Percentiles rank a stretch among this genome's conserved stretches.
phyloP scores from a whole-genome alignment of 2,329 filamentous ascomycete species.

The Colletotrichum sp. region DNA sequence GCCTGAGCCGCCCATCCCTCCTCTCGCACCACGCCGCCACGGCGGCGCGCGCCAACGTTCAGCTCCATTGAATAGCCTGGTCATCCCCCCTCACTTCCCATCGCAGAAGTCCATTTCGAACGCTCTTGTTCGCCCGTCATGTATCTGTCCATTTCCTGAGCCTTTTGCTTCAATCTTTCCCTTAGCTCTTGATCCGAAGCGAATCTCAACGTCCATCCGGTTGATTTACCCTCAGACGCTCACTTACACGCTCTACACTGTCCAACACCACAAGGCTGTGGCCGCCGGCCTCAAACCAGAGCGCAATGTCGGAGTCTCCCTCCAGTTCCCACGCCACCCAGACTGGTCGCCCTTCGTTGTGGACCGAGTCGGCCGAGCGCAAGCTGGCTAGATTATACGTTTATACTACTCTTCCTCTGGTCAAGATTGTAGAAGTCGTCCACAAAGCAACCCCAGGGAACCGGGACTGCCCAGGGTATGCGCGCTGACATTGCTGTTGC shows the following conservation, averaged over 20 bases:
- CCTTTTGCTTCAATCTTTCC: neutral
- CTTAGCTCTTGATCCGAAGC: neutral
- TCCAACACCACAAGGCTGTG: constrained; percentile 14
- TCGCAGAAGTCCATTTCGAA: neutral
- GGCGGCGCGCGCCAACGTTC: neutral
- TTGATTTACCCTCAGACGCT: neutral
- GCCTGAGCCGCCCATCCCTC: neutral
- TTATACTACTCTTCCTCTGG: constrained; percentile 58
- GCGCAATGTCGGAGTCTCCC: constrained; percentile 26
- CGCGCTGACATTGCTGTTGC: neutral
- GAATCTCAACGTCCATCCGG: neutral
- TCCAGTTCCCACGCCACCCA: constrained; percentile 31
- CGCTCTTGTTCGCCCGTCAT: neutral
- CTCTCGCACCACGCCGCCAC: neutral
- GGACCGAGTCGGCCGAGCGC: constrained; percentile 57
- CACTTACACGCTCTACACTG: constrained; percentile 6
- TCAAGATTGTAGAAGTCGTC: constrained; percentile 54
- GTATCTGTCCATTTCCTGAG: neutral
- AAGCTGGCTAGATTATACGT: constrained; percentile 62
- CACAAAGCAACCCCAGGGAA: constrained; percentile 37
- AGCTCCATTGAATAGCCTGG: constrained; percentile 19
- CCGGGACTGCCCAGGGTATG: constrained; percentile 17
- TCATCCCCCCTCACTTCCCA: constrained; percentile 11
- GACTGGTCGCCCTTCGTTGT: constrained; percentile 60
- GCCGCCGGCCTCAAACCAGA: neutral